Percentiles rank a stretch among this genome's conserved stretches.
Conservation (phyloP, 768 basidiomycete species). For the Boletus rubropictus region DNA sequence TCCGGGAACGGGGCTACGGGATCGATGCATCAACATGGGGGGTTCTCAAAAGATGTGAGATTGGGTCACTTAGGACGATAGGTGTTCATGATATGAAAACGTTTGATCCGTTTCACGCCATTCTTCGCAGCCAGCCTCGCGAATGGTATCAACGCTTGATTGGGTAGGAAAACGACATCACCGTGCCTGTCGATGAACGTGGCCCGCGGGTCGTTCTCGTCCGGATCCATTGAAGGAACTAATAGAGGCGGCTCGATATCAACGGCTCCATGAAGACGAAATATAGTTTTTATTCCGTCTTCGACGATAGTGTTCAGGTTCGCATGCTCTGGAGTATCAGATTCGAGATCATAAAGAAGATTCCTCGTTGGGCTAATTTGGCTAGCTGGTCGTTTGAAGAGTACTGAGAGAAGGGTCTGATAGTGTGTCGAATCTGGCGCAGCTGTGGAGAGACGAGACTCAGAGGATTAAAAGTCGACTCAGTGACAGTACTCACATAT, state of each 20-base stretch:
- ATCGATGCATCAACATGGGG: slow-evolving; percentile 1
- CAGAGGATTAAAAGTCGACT: neutral
- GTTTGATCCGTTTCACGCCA: slow-evolving; percentile 66
- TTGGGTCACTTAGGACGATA: slow-evolving; percentile 57
- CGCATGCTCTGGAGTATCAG: slow-evolving; percentile 63
- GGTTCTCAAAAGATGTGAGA: neutral
- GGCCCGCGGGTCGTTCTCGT: slow-evolving; percentile 61
- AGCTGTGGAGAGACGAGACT: slow-evolving; percentile 35
- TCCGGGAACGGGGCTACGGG: slow-evolving; percentile 53
- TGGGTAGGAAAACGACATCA: slow-evolving; percentile 67
- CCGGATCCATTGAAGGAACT: slow-evolving; percentile 59
- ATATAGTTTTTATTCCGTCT: slow-evolving; percentile 70
- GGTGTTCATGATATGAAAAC: slow-evolving; percentile 72
- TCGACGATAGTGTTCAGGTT: slow-evolving; percentile 69
- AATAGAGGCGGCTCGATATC: slow-evolving; percentile 83
- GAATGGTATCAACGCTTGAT: slow-evolving; percentile 68
- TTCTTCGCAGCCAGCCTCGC: slow-evolving; percentile 76
- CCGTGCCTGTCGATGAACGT: slow-evolving; percentile 77
- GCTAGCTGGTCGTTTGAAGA: slow-evolving; percentile 70
- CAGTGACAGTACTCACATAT: slow-evolving; percentile 49
- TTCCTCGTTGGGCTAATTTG: slow-evolving; percentile 56
- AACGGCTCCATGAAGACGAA: slow-evolving; percentile 86
- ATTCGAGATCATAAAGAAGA: slow-evolving; percentile 70
- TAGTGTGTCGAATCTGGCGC: slow-evolving; percentile 79
- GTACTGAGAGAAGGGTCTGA: slow-evolving; percentile 66